A percentile compares a stretch with the other conserved stretches of the same genome.
phyloP scores from a whole-genome alignment of 129 eudicot species.

The Deinandra increscens region DNA sequence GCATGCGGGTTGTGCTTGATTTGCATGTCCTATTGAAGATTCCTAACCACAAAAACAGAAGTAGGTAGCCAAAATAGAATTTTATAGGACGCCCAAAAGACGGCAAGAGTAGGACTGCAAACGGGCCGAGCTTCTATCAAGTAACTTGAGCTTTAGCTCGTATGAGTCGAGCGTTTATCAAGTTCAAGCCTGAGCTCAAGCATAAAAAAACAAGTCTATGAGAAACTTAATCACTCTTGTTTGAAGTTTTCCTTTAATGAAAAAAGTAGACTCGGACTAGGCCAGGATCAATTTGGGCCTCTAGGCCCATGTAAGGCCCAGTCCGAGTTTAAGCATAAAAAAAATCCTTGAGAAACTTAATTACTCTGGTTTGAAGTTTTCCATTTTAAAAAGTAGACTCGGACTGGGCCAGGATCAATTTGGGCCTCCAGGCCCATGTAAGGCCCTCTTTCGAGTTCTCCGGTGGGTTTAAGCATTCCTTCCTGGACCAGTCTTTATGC shows the following conservation, averaged over 20 bases:
- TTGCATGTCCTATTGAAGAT: conserved; percentile 29
- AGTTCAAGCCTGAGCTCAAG: background rate
- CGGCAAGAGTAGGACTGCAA: background rate
- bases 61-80: background rate
- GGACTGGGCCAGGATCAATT: background rate
- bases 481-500: background rate
- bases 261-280: background rate
- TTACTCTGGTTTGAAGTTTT: no score
- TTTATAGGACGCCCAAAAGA: background rate
- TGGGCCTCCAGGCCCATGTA: background rate
- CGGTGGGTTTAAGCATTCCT: background rate
- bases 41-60: conserved; percentile 23
- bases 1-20: conserved; percentile 38
- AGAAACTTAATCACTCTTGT: no score
- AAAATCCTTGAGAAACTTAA: background rate
- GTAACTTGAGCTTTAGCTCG: no score
- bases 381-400: background rate
- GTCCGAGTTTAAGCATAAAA: background rate
- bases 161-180: background rate
- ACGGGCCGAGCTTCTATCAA: background rate
- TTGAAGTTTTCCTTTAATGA: no score
- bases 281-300: background rate
- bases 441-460: background rate
- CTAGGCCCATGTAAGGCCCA: no score
- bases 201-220: background rate